These are phyloP conservation scores for Circinella minor DNA, from an alignment of 371 early-diverging fungal species.

Conservation along the genomic window DNA sequence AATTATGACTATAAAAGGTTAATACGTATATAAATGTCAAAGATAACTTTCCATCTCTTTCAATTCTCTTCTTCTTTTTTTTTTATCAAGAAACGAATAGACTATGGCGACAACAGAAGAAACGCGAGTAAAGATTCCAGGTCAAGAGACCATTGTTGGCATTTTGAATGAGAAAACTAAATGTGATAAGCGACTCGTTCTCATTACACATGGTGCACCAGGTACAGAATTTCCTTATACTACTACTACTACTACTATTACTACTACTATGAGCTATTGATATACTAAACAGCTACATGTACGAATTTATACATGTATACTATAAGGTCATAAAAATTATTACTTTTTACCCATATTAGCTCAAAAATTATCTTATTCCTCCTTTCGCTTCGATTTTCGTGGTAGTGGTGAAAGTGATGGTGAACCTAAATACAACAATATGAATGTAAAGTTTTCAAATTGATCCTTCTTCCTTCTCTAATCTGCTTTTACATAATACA, in stretches of 20 bases:
- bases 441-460: conserved; percentile 32
- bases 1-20: too few species aligned
- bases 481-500: background rate
- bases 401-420: conserved; percentile 67
- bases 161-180: conserved; percentile 39
- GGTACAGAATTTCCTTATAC: conserved; percentile 25
- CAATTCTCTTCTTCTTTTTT: too few species aligned
- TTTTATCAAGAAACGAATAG: too few species aligned
- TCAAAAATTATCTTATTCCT: conserved; percentile 54
- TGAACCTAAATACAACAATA: conserved; percentile 53
- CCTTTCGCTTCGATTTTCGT: conserved; percentile 65
- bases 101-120: background rate
- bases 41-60: too few species aligned
- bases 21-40: too few species aligned
- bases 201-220: conserved; percentile 46
- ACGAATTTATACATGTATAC: too few species aligned
- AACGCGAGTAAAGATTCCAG: background rate
- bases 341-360: conserved; percentile 57
- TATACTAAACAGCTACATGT: too few species aligned
- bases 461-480: too few species aligned
- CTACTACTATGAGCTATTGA: too few species aligned
- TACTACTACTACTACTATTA: too few species aligned
- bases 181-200: conserved; percentile 30
- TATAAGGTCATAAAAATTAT: conserved; percentile 64
- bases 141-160: conserved; percentile 42